Evolutionary conservation across 352 stramenopile species (phyloP).

Genomic region (Phytophthora europaea): DNA sequence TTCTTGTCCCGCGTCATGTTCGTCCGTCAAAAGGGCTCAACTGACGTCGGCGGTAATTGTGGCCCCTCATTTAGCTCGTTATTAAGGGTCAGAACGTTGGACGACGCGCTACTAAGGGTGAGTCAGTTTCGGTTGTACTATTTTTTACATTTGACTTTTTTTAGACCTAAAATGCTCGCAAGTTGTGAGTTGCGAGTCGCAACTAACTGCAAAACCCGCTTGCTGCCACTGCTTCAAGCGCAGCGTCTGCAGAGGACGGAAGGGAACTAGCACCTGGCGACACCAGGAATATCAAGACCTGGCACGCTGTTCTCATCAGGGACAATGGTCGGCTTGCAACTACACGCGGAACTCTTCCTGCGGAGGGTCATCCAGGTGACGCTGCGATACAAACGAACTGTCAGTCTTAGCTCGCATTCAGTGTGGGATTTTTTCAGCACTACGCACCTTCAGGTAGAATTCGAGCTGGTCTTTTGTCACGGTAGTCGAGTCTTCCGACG

Average conservation of each 20-base stretch:
- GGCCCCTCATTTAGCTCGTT: conserved; percentile 12
- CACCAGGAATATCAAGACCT: conserved; percentile 23
- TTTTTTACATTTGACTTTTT: conserved; percentile 36
- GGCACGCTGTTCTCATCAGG: conserved; percentile 2
- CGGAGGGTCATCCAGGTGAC: conserved; percentile 52
- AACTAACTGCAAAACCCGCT: conserved; percentile 36
- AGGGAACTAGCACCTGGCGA: conserved; percentile 16
- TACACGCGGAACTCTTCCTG: conserved; percentile 47
- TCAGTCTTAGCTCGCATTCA: conserved; percentile 9
- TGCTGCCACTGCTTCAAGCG: conserved; percentile 30
- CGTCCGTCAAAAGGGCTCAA: not conserved
- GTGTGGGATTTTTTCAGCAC: not conserved
- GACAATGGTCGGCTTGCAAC: not conserved
- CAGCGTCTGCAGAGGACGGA: conserved; percentile 21
- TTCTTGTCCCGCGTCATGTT: conserved; percentile 30
- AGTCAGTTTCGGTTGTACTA: conserved; percentile 37
- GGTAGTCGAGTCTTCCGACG: conserved; percentile 63
- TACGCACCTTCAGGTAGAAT: conserved; percentile 87
- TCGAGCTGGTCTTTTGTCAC: conserved; percentile 88
- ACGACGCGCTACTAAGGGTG: conserved; percentile 1
- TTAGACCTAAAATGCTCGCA: conserved; percentile 27
- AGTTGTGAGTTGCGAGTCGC: not conserved
- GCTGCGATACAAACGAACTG: conserved; percentile 37
- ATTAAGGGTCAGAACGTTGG: not conserved
- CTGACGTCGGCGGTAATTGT: conserved; percentile 6